These are phyloP conservation scores for Leptomonas seymouri DNA, from an alignment of 208 protist species.

Conservation along the genomic window DNA sequence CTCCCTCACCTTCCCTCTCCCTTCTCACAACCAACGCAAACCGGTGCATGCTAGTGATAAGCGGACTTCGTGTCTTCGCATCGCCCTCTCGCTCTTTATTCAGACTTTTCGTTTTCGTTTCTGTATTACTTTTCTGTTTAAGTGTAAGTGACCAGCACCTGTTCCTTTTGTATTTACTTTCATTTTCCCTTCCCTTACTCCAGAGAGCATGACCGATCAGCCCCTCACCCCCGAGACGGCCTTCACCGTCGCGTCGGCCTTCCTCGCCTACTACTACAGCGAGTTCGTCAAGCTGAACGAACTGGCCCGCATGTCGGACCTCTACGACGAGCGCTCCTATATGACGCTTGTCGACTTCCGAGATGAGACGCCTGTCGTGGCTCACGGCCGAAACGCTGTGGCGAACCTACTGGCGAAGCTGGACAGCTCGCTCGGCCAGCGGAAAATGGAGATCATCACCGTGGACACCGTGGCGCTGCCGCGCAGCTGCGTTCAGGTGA, in stretches of 20 bases:
- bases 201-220: constrained; percentile 26
- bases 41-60: neutral
- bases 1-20: neutral
- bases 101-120: neutral
- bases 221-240: constrained; percentile 47
- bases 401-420: constrained; percentile 54
- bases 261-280: constrained; percentile 82
- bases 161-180: constrained; percentile 3
- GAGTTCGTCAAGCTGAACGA: constrained; percentile 67
- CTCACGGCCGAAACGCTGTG: constrained; percentile 57
- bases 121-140: constrained; percentile 15
- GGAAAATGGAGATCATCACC: constrained; percentile 83
- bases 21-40: neutral
- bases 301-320: constrained; percentile 47
- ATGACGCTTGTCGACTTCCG: constrained; percentile 62
- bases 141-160: too few species aligned
- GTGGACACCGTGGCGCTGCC: constrained; percentile 73
- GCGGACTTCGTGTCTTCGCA: constrained; percentile 7
- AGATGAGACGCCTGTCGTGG: constrained; percentile 46
- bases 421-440: constrained; percentile 52
- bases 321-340: constrained; percentile 73
- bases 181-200: constrained; percentile 5
- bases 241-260: constrained; percentile 62
- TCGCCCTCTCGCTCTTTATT: neutral
- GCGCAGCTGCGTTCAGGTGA: constrained; percentile 64